phyloP scores from a whole-genome alignment of 2,329 filamentous ascomycete genomes.

The Trichoderma sp. region DNA sequence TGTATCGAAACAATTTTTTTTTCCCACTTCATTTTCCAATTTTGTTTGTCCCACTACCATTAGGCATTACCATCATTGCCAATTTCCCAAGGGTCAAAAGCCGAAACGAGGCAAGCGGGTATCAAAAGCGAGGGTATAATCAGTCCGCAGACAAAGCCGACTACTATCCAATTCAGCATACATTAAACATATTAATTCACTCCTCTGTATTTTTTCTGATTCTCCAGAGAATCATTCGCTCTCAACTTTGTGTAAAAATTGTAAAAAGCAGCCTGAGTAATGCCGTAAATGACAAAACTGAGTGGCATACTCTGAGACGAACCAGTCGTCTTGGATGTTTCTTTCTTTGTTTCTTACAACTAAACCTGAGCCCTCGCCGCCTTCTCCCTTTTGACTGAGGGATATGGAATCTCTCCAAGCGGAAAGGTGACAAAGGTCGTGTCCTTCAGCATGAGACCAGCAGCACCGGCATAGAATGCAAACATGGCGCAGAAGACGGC shows the following conservation, averaged over 20 bases:
- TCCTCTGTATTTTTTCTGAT: neutral
- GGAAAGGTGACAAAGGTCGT: conserved; percentile 47
- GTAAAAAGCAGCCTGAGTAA: neutral
- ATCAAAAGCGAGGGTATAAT: conserved; percentile 20
- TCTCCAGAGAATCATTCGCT: neutral
- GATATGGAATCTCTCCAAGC: conserved; percentile 39
- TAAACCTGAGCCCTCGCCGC: neutral
- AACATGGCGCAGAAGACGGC: conserved; percentile 40
- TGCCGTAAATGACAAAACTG: neutral
- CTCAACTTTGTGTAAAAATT: neutral
- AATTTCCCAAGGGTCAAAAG: neutral
- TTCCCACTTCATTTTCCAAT: too few relatives aligned
- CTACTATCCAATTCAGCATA: neutral
- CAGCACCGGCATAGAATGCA: conserved; percentile 45
- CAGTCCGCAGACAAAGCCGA: neutral
- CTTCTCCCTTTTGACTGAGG: neutral
- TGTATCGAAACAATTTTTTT: neutral
- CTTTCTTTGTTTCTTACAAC: neutral
- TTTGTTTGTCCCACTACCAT: neutral
- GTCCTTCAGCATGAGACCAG: conserved; percentile 45
- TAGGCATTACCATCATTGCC: conserved; percentile 4
- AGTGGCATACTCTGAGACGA: neutral
- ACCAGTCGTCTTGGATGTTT: neutral
- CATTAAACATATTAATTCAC: neutral
- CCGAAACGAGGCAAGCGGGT: neutral